Evolutionary conservation across 345 rosid genomes (phyloP), one percentile per base, ranked within the genome.

Genomic region (Salix viminalis): DNA sequence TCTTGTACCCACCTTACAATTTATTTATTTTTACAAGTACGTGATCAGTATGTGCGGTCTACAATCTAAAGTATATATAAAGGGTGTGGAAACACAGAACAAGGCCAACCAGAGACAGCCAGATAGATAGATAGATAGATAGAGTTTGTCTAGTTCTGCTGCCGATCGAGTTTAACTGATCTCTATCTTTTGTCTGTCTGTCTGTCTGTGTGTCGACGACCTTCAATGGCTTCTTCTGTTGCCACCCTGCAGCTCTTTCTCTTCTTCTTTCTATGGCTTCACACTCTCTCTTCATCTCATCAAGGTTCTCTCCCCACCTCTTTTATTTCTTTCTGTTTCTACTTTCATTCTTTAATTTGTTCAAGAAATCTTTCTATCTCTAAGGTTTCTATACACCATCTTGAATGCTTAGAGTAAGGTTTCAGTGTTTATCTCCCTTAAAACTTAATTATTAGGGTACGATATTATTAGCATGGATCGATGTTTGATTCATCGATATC

Each of bases 91-190:
- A 67, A 75, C 82, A 70, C 44, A 76, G 61, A 67, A 67, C 44
- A 71, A 66, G 83, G 32, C 84, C 77, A 81, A 73, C 83, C 77
- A 69, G 75, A n/a, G 41, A 28, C 3, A 77, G 78, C 77, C 81
- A 69, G 75, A 69, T 77, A 69, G 75, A 69, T 77, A 69, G 75
- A 69, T 77, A 69, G 72, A 73, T 77, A 69, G 72, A 73, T 34
- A 34, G 72, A 73, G 71, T 41, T 13, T 14, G 58, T 56, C 42
- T 9, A 16, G 69, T 30, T 8, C n/a, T 58, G 19, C 68, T 52
- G 26, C 24, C n/a, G 26, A 24, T 24, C 26, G 77, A 10, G n/a
- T 46, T 9, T 16, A 12, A 4, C 4, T 30, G 30, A 30, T 30
- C 67, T 19, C 10, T 56, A 61, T 5, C n/a, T 65, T 23, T 26